phyloP scores from a whole-genome alignment of 2,329 filamentous ascomycete genomes.

The Aspergillus sergii region DNA sequence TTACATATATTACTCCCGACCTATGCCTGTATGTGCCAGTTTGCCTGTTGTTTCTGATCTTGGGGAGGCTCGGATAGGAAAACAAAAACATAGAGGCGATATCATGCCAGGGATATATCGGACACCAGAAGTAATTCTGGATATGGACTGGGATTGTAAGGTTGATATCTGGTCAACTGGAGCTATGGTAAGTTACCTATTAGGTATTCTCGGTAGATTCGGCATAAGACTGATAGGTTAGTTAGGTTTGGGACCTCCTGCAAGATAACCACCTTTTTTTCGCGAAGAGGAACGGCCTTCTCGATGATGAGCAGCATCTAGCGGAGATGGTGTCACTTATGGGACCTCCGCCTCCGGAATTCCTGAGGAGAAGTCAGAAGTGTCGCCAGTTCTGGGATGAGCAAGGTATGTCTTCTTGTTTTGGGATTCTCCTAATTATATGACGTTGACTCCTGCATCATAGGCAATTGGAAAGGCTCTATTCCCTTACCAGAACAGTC shows the following conservation, averaged over 20 bases:
- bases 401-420: constrained; percentile 13
- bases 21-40: constrained; percentile 20
- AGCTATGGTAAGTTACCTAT: constrained; percentile 24
- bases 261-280: constrained; percentile 19
- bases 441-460: neutral
- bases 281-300: constrained; percentile 13
- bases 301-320: constrained; percentile 24
- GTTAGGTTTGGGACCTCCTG: constrained; percentile 22
- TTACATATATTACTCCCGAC: constrained; percentile 30
- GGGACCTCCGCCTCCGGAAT: constrained; percentile 22
- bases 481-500: constrained; percentile 28
- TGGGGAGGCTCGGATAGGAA: constrained; percentile 28
- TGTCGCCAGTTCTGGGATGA: constrained; percentile 18
- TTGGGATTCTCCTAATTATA: neutral
- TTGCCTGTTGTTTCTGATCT: constrained; percentile 33
- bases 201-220: neutral
- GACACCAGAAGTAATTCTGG: constrained; percentile 35
- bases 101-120: constrained; percentile 33
- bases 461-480: constrained; percentile 32
- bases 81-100: constrained; percentile 20
- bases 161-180: constrained; percentile 38
- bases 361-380: constrained; percentile 17
- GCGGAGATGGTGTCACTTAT: constrained; percentile 27
- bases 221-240: neutral
- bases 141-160: constrained; percentile 32